Base-by-base conservation (phyloP, 768 basidiomycete genomes). In the Termitomyces sp. region DNA sequence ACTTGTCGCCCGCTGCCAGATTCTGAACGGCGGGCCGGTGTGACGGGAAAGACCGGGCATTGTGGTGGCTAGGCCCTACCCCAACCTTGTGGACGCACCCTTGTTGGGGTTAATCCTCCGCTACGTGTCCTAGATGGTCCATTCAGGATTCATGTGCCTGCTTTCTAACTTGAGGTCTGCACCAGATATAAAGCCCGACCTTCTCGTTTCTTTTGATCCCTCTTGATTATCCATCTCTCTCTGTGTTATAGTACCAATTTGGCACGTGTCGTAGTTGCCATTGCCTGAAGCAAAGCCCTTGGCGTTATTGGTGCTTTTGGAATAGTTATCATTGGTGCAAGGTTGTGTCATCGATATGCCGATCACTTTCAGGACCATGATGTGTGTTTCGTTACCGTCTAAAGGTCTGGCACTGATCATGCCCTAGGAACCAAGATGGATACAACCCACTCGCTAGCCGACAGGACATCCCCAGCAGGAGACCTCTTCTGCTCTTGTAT, bases 81-180 rank as follows among this genome's bases (percentile, higher is more conserved):
- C 29, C 44, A 20, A 16, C 39, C 51, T 40, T 50, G 49, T 56
- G 38, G 39, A 27, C 39, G 20, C 22, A 33, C 18, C 23, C 49
- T 54, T 32, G 49, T 49, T 45, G 59, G 59, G 42, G 47, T 54
- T 56, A 60, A 35, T 51, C 53, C 35, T 56, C 52, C 53, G 29
- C 43, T 22, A 43, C 33, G 22, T 31, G 41, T 50, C 33, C 41
- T 55, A 47, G 18, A 46, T 35, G 39, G 50, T 48, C n/a, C 55
- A 31, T 44, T 46, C 35, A 32, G 22, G 47, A 52, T 56, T 54
- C 44, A 60, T 60, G 59, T 60, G 59, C 59, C 59, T 56, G 43
- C 38, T 46, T 56, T 41, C 53, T 38, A 44, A 25, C 50, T 55
- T 39, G 35, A 54, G 49, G 38, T 52, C 50, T 12, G 27, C 41